Conservation (phyloP, 75 land plant species). For the Sequoia sempervirens region DNA sequence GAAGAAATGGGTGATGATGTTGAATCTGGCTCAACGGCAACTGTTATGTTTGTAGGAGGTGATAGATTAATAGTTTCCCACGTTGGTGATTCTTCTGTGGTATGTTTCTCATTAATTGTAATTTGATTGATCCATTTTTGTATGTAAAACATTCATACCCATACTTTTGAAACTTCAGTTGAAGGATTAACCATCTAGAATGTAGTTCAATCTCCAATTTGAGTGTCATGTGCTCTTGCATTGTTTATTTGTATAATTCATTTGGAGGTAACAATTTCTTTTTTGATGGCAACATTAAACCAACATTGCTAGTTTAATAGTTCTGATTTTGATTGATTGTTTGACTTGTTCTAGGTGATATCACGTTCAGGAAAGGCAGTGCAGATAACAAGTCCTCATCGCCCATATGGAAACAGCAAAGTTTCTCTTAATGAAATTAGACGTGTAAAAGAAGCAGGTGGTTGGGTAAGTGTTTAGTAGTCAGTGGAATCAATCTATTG, state of each 20-base stretch:
- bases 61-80: conserved; percentile 72
- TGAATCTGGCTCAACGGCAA: conserved; percentile 94
- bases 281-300: background rate
- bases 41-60: conserved; percentile 56
- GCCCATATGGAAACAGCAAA: conserved; percentile 83
- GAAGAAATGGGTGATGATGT: conserved; percentile 44
- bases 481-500: background rate
- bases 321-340: background rate
- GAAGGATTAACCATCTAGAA: background rate
- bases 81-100: conserved; percentile 91
- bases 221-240: background rate
- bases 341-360: conserved; percentile 52
- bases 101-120: conserved; percentile 15
- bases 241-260: background rate
- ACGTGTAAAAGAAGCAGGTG: conserved; percentile 90
- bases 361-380: conserved; percentile 74
- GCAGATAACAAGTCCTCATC: conserved; percentile 64
- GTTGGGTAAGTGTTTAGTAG: conserved; percentile 81
- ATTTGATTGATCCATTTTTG: background rate
- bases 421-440: conserved; percentile 70
- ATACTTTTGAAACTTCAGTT: background rate
- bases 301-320: background rate
- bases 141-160: background rate
- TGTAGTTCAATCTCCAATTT: background rate
- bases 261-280: background rate